Evolutionary conservation across 2,329 filamentous ascomycete genomes (phyloP).

Genomic region (Botrytis byssoidea): DNA sequence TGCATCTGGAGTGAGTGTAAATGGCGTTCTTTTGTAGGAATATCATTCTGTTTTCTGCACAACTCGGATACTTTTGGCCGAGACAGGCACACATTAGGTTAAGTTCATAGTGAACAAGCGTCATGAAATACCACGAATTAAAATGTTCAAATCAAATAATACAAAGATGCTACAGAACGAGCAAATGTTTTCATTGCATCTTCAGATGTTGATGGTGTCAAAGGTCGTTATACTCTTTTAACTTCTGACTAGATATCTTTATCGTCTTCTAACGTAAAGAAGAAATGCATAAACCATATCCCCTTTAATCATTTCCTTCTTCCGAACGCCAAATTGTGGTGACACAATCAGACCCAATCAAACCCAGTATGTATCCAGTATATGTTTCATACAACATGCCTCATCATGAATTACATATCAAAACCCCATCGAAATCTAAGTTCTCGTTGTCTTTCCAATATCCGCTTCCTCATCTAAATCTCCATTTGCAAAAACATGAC

Average conservation of each 20-base stretch:
- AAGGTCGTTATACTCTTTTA: not conserved
- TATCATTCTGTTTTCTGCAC: not conserved
- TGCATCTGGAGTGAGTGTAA: not conserved
- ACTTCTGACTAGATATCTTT: not conserved
- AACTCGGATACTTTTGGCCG: not conserved
- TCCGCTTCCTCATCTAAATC: constrained; percentile 25
- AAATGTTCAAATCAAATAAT: not conserved
- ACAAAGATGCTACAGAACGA: not conserved
- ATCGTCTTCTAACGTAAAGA: not conserved
- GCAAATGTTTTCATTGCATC: not conserved
- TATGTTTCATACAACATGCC: constrained; percentile 12
- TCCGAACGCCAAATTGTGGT: constrained; percentile 7
- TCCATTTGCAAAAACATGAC: constrained; percentile 32
- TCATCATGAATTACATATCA: not conserved
- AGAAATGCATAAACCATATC: not conserved
- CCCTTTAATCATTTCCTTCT: constrained; percentile 6
- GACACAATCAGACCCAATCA: constrained; percentile 8
- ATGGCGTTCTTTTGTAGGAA: not conserved
- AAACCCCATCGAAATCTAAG: not conserved
- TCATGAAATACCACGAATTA: not conserved
- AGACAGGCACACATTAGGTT: not conserved
- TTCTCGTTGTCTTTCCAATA: constrained; percentile 13
- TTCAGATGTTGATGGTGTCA: not conserved
- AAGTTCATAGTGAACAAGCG: not conserved
- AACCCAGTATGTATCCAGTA: constrained; percentile 4